Evolutionary conservation across 106 monocot species (phyloP), one percentile per base, ranked within the genome.

Genomic region (Alisma plantagoaquatica): DNA sequence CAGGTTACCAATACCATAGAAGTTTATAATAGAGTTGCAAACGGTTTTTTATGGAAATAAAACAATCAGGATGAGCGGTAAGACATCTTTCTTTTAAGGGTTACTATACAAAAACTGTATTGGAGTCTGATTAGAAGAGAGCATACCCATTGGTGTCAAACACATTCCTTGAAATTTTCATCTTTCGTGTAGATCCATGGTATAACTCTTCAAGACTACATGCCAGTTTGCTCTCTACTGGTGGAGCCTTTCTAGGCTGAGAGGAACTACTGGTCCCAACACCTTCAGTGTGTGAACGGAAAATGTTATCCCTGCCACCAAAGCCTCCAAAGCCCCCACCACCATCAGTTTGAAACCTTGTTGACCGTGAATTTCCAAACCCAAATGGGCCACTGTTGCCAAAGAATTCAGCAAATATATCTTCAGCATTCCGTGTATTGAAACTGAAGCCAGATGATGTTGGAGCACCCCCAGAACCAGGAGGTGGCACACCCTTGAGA

Each of bases 151-250:
- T 58, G 20, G 64, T 47, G 31, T 80, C 77, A 15, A 75, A 27
- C 15, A 80, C 69, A 56, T 75, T 80, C 38, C 93, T 72, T 1
- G 83, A 88, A 10, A 94, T 81, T 72, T 83, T 94, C 93, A 94
- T 87, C 73, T 83, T 87, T 57, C 80, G 76, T 1, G 70, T 84
- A 10, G 77, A 83, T 1, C 93, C 93, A 26, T 59, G 71, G 42
- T 73, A 87, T 26, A 94, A 72, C 53, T 94, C 93, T 54, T 87
- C 93, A 18, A 94, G 80, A 56, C 66, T 83, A 60, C 93, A 93
- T 20, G 73, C 43, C 51, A 93, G 27, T 54, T 73, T 93, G 54
- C 57, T 80, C 67, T 93, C 93, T 18, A 93, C 69, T 16, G 74
- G 60, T 23, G 79, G 48, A 14, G 80, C 41, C 46, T 81, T 91